Conservation (phyloP, 768 basidiomycete species). For the Hortiboletus campestris region DNA sequence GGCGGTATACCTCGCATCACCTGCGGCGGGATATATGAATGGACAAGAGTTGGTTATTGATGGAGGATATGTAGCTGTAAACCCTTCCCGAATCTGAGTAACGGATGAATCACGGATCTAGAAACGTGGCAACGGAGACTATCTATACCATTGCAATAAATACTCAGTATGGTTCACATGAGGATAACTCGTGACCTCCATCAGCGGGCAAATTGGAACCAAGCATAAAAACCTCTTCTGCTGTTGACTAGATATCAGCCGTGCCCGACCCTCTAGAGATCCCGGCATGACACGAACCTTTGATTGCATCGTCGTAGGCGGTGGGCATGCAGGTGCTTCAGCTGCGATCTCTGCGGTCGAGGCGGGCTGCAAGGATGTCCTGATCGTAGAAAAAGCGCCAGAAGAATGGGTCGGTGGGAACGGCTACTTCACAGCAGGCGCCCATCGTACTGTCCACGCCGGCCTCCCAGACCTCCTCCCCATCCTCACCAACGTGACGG, state of each 20-base stretch:
- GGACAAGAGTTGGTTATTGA: conserved; percentile 80
- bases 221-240: background rate
- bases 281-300: conserved; percentile 22
- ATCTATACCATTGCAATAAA: background rate
- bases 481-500: conserved; percentile 47
- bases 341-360: conserved; percentile 62
- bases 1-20: conserved; percentile 70
- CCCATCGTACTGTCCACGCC: conserved; percentile 59
- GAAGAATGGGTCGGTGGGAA: conserved; percentile 67
- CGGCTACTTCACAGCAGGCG: conserved; percentile 71
- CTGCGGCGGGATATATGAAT: conserved; percentile 69
- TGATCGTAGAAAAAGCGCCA: conserved; percentile 66
- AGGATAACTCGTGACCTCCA: background rate
- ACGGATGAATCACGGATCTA: background rate
- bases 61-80: conserved; percentile 72
- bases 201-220: background rate
- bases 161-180: background rate
- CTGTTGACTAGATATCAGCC: background rate
- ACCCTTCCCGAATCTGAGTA: conserved; percentile 52
- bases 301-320: conserved; percentile 64
- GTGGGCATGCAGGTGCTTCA: conserved; percentile 66
- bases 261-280: background rate
- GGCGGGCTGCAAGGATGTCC: conserved; percentile 56
- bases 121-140: background rate
- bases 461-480: conserved; percentile 61